These are phyloP conservation scores for Sarocladium oryzae DNA, from an alignment of 2,329 filamentous ascomycete genomes.

Conservation along the genomic window DNA sequence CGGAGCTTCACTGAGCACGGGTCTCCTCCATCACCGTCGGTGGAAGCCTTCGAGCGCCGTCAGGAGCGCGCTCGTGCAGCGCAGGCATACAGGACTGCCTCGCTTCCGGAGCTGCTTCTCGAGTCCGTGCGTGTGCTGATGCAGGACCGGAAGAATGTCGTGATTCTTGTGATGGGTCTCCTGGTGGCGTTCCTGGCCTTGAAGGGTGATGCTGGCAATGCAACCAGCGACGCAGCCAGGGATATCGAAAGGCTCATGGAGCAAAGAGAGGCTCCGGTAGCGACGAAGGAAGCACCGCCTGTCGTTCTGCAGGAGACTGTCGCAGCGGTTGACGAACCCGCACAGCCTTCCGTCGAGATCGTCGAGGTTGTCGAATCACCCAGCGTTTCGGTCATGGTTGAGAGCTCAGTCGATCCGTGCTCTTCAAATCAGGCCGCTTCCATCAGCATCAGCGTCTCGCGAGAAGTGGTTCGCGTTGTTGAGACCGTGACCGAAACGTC, in stretches of 20 bases:
- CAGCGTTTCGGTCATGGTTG: background rate
- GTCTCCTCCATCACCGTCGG: slow-evolving; percentile 16
- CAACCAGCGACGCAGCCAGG: background rate
- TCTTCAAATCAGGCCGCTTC: slow-evolving; percentile 9
- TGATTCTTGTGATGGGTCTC: slow-evolving; percentile 47
- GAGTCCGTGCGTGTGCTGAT: slow-evolving; percentile 48
- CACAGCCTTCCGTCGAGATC: background rate
- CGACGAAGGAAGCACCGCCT: slow-evolving; percentile 19
- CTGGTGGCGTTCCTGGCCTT: slow-evolving; percentile 48
- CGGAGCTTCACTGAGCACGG: slow-evolving; percentile 8
- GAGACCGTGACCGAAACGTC: slow-evolving; percentile 30
- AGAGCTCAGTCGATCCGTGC: background rate
- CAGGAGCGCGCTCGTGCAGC: slow-evolving; percentile 17
- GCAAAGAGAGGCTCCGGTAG: slow-evolving; percentile 17
- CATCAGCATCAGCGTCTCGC: slow-evolving; percentile 10
- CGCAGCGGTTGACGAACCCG: background rate
- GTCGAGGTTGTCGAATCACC: background rate
- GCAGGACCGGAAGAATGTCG: slow-evolving; percentile 52
- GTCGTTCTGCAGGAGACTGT: slow-evolving; percentile 17
- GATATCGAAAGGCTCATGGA: slow-evolving; percentile 16
- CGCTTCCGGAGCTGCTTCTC: slow-evolving; percentile 46
- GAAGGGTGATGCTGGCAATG: slow-evolving; percentile 18
- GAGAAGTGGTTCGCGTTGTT: slow-evolving; percentile 25
- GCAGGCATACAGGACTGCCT: slow-evolving; percentile 33
- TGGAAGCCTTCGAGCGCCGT: slow-evolving; percentile 22